These are phyloP conservation scores for Gossypium schwendimanii DNA, from an alignment of 441 rosid species.

Conservation along the genomic window DNA sequence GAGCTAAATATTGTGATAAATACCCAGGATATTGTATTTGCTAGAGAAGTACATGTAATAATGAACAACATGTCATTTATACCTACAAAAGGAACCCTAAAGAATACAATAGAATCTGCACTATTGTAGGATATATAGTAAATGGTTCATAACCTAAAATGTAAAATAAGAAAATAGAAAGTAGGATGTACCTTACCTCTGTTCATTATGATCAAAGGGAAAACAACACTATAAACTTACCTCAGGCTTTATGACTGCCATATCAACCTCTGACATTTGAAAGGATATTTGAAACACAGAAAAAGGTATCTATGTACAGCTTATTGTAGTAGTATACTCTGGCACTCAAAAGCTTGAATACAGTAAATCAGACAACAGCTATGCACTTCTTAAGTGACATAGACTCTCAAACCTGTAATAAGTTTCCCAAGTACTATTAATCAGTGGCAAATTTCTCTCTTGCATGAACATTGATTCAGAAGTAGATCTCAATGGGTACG, in stretches of 20 bases:
- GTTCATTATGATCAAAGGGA: neutral
- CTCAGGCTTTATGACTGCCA: conserved; percentile 67
- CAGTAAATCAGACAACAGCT: conserved; percentile 9
- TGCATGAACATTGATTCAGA: conserved; percentile 23
- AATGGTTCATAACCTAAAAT: neutral
- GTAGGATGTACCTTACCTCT: neutral
- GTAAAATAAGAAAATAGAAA: neutral
- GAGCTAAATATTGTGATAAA: neutral
- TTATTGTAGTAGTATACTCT: conserved; percentile 16
- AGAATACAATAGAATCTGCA: neutral
- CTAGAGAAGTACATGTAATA: neutral
- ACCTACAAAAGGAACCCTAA: neutral
- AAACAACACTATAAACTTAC: conserved; percentile 21
- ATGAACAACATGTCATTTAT: neutral
- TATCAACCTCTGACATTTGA: conserved; percentile 62
- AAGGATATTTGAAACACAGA: conserved; percentile 16
- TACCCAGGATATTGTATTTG: neutral
- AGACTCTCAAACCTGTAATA: conserved; percentile 22
- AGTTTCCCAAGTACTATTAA: conserved; percentile 11
- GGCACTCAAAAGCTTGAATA: conserved; percentile 12
- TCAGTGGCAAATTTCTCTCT: conserved; percentile 11
- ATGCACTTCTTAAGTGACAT: conserved; percentile 16
- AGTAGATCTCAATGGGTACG: conserved; percentile 16
- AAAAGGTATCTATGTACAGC: conserved; percentile 14
- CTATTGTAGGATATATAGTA: neutral